phyloP scores from a whole-genome alignment of 2,329 filamentous ascomycete species.

The Tolypocladium sp. region DNA sequence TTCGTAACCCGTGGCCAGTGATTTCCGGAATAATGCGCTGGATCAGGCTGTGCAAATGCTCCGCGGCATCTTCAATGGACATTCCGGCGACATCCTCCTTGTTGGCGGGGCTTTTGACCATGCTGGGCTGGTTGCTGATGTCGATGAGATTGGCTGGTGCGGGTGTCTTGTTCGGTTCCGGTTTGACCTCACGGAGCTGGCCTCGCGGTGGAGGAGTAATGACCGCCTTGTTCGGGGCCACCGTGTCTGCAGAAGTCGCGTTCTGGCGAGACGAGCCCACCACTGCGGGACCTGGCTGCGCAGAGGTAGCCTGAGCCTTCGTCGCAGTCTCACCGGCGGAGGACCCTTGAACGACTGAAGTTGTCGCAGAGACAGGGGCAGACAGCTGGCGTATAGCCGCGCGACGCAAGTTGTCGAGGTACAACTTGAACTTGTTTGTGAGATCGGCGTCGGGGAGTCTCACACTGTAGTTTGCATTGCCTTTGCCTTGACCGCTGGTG shows the following conservation, averaged over 20 bases:
- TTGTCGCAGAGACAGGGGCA: not conserved
- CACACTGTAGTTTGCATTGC: conserved; percentile 7
- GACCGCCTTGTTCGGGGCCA: not conserved
- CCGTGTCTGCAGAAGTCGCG: not conserved
- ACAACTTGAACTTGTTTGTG: conserved; percentile 7
- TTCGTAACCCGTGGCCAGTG: conserved; percentile 1
- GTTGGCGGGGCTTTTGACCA: not conserved
- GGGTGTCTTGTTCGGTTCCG: not conserved
- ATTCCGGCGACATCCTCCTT: not conserved
- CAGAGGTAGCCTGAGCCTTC: not conserved
- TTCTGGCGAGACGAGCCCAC: not conserved
- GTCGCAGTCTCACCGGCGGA: not conserved
- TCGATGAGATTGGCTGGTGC: conserved; percentile 1
- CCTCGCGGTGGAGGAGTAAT: not conserved
- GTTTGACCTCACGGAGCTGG: too few species aligned
- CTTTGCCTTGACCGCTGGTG: not conserved
- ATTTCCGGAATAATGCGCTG: conserved; percentile 9
- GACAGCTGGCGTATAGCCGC: conserved; percentile 1
- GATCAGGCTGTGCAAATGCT: conserved; percentile 8
- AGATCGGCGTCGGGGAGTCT: conserved; percentile 7
- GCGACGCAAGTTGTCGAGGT: conserved; percentile 6
- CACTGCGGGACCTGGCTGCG: not conserved
- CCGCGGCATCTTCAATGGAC: conserved; percentile 6
- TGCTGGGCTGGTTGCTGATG: not conserved
- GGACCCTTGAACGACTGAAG: not conserved